phyloP scores from a whole-genome alignment of 2,329 filamentous ascomycete genomes.

The Ophiostoma ips region DNA sequence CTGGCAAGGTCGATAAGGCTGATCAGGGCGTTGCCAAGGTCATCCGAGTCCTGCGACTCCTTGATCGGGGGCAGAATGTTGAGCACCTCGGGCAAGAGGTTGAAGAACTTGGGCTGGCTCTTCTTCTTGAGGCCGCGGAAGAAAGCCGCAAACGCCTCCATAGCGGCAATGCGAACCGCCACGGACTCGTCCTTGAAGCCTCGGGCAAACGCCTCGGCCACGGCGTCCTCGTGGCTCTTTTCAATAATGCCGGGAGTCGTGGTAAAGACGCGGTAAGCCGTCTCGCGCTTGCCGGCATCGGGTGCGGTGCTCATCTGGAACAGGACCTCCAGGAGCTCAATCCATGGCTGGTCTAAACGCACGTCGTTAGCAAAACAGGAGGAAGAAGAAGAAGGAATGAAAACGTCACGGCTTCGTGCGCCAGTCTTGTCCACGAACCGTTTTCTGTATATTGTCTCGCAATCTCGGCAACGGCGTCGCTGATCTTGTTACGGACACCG shows the following conservation, averaged over 20 bases:
- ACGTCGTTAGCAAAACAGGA: no score
- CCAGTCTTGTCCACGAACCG: constrained; percentile 40
- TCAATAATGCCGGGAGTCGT: constrained; percentile 93
- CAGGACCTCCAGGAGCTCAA: constrained; percentile 70
- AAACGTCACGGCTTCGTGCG: no score
- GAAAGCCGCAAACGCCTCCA: constrained; percentile 94
- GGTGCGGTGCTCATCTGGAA: constrained; percentile 83
- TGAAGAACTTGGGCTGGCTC: constrained; percentile 73
- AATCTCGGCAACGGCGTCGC: constrained; percentile 92
- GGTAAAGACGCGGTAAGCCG: constrained; percentile 87
- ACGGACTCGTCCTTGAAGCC: constrained; percentile 85
- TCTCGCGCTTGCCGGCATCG: constrained; percentile 75
- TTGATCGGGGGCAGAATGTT: constrained; percentile 93
- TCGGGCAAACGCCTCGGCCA: constrained; percentile 74
- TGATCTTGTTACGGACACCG: constrained; percentile 82
- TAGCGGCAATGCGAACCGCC: constrained; percentile 74
- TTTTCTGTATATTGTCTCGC: constrained; percentile 90
- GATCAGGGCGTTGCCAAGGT: constrained; percentile 78
- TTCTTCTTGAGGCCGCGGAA: constrained; percentile 87
- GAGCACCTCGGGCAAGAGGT: constrained; percentile 76
- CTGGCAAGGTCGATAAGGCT: constrained; percentile 91
- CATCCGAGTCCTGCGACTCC: constrained; percentile 77
- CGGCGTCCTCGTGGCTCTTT: constrained; percentile 85
- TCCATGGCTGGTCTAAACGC: constrained; percentile 63
- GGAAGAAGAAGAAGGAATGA: no score